Conservation (phyloP, 2,329 filamentous ascomycete genomes). For the Penicillium expansum region DNA sequence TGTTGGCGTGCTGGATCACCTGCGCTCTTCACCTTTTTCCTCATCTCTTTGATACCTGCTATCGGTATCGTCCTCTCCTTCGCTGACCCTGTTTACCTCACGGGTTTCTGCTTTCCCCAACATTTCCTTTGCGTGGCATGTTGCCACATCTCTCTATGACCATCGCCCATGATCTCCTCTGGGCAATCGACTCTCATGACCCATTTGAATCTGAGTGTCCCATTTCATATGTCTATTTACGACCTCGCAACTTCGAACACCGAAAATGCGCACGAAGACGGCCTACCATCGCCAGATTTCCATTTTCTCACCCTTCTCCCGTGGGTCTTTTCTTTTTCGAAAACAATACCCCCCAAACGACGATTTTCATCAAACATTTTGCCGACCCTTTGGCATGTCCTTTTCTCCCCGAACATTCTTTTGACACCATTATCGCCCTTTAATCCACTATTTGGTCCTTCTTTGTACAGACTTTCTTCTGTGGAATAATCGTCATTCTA, state of each 20-base stretch:
- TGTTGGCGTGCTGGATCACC: constrained; percentile 2
- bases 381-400: constrained; percentile 10
- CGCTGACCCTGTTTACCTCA: constrained; percentile 5
- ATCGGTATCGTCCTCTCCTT: constrained; percentile 21
- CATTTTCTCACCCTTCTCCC: not conserved
- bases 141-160: constrained; percentile 21
- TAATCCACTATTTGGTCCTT: constrained; percentile 30
- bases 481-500: constrained; percentile 20
- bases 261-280: constrained; percentile 7
- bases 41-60: constrained; percentile 7
- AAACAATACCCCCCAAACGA: constrained; percentile 5
- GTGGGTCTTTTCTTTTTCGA: not conserved
- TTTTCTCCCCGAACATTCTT: constrained; percentile 10
- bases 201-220: constrained; percentile 8
- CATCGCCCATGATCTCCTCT: constrained; percentile 13
- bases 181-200: constrained; percentile 4
- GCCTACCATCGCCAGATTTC: constrained; percentile 3
- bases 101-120: not conserved
- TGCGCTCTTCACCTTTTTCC: constrained; percentile 7
- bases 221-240: constrained; percentile 14
- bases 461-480: constrained; percentile 29
- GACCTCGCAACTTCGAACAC: constrained; percentile 12
- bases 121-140: constrained; percentile 11
- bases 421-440: constrained; percentile 27
- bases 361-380: constrained; percentile 2